A percentile compares a stretch with the other conserved stretches of the same genome.
phyloP scores from a whole-genome alignment of 1,284 basidiomycete species.

The Inonotus hispidus region DNA sequence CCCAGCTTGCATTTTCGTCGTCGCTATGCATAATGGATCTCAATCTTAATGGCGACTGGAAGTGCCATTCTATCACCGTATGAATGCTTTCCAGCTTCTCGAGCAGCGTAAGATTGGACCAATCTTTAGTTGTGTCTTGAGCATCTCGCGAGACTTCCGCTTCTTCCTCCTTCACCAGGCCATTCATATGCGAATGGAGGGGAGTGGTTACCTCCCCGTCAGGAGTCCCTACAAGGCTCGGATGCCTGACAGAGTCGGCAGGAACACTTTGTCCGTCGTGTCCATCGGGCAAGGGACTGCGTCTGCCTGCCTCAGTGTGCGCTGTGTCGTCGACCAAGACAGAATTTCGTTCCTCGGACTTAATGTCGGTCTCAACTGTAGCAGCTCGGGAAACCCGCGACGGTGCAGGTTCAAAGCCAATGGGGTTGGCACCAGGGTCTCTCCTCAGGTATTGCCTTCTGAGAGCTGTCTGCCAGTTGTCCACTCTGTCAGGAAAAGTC shows the following conservation, averaged over 20 bases:
- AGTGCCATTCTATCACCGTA: slow-evolving; percentile 73
- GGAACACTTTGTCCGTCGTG: background rate
- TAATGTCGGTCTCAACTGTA: slow-evolving; percentile 26
- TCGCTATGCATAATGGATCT: slow-evolving; percentile 70
- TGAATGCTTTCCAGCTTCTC: slow-evolving; percentile 75
- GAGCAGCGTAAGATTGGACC: slow-evolving; percentile 65
- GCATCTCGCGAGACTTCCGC: background rate
- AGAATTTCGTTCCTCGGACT: slow-evolving; percentile 15
- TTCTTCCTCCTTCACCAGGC: slow-evolving; percentile 9
- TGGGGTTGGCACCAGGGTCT: slow-evolving; percentile 62
- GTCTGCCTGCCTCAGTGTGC: background rate
- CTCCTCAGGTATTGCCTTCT: slow-evolving; percentile 69
- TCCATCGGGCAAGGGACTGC: background rate
- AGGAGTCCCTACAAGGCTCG: background rate
- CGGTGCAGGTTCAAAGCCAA: slow-evolving; percentile 48
- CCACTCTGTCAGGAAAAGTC: slow-evolving; percentile 40
- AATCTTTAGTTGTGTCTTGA: slow-evolving; percentile 40
- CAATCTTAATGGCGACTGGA: slow-evolving; percentile 63
- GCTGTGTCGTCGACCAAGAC: background rate
- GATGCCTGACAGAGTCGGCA: background rate
- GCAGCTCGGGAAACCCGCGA: slow-evolving; percentile 25
- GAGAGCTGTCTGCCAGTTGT: slow-evolving; percentile 70
- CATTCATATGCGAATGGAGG: background rate
- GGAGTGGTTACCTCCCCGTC: background rate
- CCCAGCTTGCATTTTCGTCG: slow-evolving; percentile 71